These are phyloP conservation scores for Sporobolomyces phaffii DNA, from an alignment of 768 basidiomycete species.

Conservation along the genomic window DNA sequence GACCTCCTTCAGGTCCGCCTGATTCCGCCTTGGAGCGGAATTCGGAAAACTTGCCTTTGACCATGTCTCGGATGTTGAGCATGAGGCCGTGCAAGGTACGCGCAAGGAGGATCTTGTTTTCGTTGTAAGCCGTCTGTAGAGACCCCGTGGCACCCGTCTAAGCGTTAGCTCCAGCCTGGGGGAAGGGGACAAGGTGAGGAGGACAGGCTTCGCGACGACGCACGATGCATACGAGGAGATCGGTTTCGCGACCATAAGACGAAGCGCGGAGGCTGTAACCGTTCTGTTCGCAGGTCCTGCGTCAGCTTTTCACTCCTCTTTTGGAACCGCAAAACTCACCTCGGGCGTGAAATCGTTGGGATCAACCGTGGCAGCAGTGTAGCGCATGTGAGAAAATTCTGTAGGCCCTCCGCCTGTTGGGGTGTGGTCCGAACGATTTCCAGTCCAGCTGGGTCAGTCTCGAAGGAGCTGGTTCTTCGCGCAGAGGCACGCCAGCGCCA, in stretches of 20 bases:
- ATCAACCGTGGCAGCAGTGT: constrained; percentile 75
- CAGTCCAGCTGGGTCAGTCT: no score
- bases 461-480: no score
- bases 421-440: no score
- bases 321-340: no score
- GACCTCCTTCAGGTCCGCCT: constrained; percentile 63
- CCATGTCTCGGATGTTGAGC: constrained; percentile 94
- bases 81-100: constrained; percentile 87
- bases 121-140: constrained; percentile 59
- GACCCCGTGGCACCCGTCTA: background rate
- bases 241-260: constrained; percentile 80
- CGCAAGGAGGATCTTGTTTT: constrained; percentile 84
- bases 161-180: background rate
- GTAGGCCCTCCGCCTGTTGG: constrained; percentile 54
- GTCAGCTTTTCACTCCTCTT: no score
- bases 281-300: constrained; percentile 43
- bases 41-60: constrained; percentile 89
- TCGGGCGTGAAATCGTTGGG: constrained; percentile 79
- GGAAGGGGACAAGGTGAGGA: background rate
- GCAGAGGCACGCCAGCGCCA: background rate
- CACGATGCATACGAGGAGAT: constrained; percentile 87
- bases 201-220: no score
- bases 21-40: constrained; percentile 79
- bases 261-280: constrained; percentile 82
- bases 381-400: constrained; percentile 94